Percentiles rank a stretch among this genome's conserved stretches.
Evolutionary conservation across 441 rosid species (phyloP).

Genomic region (Populus hybrid): DNA sequence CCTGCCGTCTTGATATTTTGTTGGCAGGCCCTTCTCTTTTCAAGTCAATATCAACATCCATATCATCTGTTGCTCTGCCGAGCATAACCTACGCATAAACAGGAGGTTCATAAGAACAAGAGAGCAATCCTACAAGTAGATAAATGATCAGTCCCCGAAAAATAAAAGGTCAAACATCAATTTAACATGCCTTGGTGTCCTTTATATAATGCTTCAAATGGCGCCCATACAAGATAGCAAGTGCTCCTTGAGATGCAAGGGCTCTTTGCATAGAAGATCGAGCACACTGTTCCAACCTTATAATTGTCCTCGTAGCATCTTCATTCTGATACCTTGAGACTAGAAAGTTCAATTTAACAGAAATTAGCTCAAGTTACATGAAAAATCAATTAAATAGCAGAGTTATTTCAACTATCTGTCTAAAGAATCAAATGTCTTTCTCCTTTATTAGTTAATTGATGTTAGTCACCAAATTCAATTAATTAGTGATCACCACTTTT

Average conservation of each 20-base stretch:
- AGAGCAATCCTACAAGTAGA: constrained; percentile 2
- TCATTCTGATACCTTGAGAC: constrained; percentile 65
- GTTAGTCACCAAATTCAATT: background rate
- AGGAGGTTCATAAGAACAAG: constrained; percentile 11
- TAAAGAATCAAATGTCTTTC: background rate
- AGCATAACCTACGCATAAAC: constrained; percentile 57
- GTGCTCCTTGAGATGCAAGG: constrained; percentile 76
- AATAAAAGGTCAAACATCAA: background rate
- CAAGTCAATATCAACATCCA: constrained; percentile 79
- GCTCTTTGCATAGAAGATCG: constrained; percentile 71
- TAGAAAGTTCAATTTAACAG: constrained; percentile 23
- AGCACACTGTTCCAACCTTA: constrained; percentile 81
- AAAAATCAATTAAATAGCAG: background rate
- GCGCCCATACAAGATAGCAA: constrained; percentile 77
- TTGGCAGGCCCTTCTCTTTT: constrained; percentile 76
- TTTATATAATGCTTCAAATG: constrained; percentile 81
- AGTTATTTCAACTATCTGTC: background rate
- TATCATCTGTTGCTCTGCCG: constrained; percentile 84
- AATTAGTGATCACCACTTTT: background rate
- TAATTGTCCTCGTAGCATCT: constrained; percentile 53
- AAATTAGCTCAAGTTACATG: background rate
- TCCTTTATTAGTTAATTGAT: background rate
- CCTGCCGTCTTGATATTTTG: constrained; percentile 95
- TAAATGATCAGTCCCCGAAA: background rate
- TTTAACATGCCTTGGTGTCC: constrained; percentile 65